A percentile compares a stretch with the other conserved stretches of the same genome.
Evolutionary conservation across 164 flowering plant species (phyloP).

Genomic region (Piper longum): DNA sequence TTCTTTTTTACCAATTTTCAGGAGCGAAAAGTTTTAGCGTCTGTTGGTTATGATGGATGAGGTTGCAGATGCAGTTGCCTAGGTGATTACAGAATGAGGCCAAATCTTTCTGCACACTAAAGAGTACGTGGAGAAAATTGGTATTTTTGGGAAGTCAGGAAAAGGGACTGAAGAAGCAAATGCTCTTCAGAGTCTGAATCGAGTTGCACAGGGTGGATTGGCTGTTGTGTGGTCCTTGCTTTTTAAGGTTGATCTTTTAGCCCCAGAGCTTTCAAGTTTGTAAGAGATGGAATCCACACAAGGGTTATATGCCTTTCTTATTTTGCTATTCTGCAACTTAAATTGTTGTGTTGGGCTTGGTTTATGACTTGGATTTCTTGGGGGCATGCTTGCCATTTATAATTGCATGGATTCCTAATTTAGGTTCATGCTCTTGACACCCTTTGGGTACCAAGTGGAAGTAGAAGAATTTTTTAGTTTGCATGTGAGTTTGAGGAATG

Average conservation of each 20-base stretch:
- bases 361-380: too few relatives aligned
- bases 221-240: slow-evolving; percentile 44
- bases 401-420: background rate
- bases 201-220: slow-evolving; percentile 76
- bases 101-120: too few relatives aligned
- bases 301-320: slow-evolving; percentile 53
- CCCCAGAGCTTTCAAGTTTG: slow-evolving; percentile 53
- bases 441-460: too few relatives aligned
- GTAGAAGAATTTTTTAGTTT: slow-evolving; percentile 29
- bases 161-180: slow-evolving; percentile 21
- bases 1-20: too few relatives aligned
- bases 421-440: background rate
- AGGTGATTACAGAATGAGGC: too few relatives aligned
- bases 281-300: slow-evolving; percentile 47
- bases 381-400: background rate
- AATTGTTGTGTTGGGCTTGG: background rate
- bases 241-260: slow-evolving; percentile 72
- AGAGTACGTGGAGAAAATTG: background rate
- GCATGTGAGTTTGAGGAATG: slow-evolving; percentile 59
- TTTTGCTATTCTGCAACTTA: slow-evolving; percentile 9
- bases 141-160: background rate
- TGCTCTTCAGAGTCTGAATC: slow-evolving; percentile 73
- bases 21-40: too few relatives aligned
- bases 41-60: too few relatives aligned
- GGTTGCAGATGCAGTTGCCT: too few relatives aligned